Base-by-base conservation (phyloP, 192 early-diverging fungal genomes). In the Coemansia sp. region DNA sequence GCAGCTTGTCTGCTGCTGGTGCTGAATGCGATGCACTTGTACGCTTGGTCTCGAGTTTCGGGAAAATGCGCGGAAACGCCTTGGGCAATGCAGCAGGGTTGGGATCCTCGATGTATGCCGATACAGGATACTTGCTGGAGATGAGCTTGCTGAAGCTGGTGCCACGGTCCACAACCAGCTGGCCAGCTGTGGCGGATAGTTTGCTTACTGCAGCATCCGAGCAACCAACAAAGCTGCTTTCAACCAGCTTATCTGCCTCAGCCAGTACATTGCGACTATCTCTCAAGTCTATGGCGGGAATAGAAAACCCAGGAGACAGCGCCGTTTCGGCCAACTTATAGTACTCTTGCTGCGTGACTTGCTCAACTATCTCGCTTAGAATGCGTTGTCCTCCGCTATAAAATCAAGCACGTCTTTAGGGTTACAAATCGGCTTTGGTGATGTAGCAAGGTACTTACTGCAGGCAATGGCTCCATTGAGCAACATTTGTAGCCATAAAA, bases 321-420 rank as follows among this genome's bases (percentile, higher is more conserved):
- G 69, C 14, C 6, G 62, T 40, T 39, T 76, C 73, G 0, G 66
- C 73, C 16, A 66, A 20, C 6, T 46, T 51, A 23, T 58, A 62
- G 47, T 59, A 46, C 40, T 56, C 45, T 44, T 76, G 73, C 46
- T 66, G 66, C 16, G 73, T 76, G 20, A 60, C 65, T 17, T 61
- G 66, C 6, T 23, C 36, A 30, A 76, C 60, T 23, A 76, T 28
- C 6, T 76, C 73, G 48, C 63, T 60, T 41, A 76, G 28, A 8
- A 48, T 17, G 8, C 56, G 54, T 11, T 11, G 34, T 12, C 73
- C 58, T 15, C 45, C 37, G 2, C 67, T 57, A 57, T 36, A 57
- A 14, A 6, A 10, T 7, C 6, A 1, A 9, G 1, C 7, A 40
- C 7, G 32, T 34, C 1, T 34, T 34, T 10, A 34, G 23, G 4